Base-by-base conservation (phyloP, 2,329 filamentous ascomycete genomes). In the Tolypocladium endophyticum region DNA sequence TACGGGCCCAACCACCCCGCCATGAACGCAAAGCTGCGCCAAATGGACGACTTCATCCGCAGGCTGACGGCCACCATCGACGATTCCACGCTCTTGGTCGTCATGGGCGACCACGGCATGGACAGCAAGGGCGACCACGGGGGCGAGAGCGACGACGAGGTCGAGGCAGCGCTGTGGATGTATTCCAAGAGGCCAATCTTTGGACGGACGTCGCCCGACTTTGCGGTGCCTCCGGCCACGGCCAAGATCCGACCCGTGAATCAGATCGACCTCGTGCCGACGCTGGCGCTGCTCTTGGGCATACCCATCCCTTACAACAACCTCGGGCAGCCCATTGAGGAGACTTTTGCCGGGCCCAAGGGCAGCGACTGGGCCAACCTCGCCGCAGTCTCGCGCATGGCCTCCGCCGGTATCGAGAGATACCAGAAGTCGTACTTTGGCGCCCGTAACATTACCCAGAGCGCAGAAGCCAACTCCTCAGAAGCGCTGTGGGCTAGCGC, bases 51-150 rank as follows among this genome's bases (percentile, higher is more conserved):
- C 0, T 87, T 96, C 36, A 80, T 97, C 60, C 83, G 86, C 52
- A 81, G 87, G 33, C 79, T 97, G 58, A 86, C 89, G 3, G 78
- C 82, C 0, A 77, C 78, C 4, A 77, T 99, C 23, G 93, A 96
- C 66, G 88, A 97, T 58, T 78, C 90, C 59, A 99, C 94, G 0
- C 78, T 99, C 28, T 78, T 99, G 41, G 86, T 99, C 25, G 89
- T 99, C 18, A 96, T 99, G 91, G 94, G 94, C n/a, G 94, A 99
- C 71, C 94, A 99, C 70, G 94, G 94, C 14, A 99, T 99, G 94
- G 94, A 99, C 72, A 79, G 84, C 62, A 97, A 99, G 76, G 94
- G 94, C 23, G 94, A 99, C 65, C 94, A 99, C 70, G 94, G 94
- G n/a, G 94, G 94, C 59, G 94, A 99, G 77, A 97, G 93, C 38